Evolutionary conservation across 2,329 filamentous ascomycete genomes (phyloP).

Genomic region (Emydomyces testavorans): DNA sequence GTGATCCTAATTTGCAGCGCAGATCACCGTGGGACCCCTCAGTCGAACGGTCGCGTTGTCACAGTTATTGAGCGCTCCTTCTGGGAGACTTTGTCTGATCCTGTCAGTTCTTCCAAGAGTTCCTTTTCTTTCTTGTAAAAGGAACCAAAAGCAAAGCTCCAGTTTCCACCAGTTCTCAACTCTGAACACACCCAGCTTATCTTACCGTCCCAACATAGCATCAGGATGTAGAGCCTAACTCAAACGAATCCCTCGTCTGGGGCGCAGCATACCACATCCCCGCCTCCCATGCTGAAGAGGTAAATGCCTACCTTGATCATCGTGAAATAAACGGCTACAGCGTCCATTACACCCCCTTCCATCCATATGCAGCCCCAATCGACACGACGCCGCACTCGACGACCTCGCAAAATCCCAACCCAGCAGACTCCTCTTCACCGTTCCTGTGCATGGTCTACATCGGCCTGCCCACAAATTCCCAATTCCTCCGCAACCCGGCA

Average conservation of each 20-base stretch:
- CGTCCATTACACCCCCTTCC: conserved; percentile 80
- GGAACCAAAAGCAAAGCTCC: neutral
- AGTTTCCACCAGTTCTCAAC: neutral
- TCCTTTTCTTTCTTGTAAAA: neutral
- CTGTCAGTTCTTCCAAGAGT: conserved; percentile 8
- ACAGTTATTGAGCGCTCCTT: conserved; percentile 77
- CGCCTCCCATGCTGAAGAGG: conserved; percentile 59
- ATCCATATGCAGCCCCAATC: conserved; percentile 41
- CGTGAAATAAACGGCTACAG: conserved; percentile 96
- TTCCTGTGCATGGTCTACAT: conserved; percentile 73
- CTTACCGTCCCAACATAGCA: conserved; percentile 21
- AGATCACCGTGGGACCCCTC: conserved; percentile 86
- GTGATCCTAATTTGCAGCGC: conserved; percentile 45
- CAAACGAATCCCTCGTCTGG: conserved; percentile 51
- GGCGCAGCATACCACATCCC: conserved; percentile 83
- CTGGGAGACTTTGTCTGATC: conserved; percentile 51
- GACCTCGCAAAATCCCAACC: conserved; percentile 7
- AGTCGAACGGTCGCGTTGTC: conserved; percentile 78
- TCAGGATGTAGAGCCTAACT: conserved; percentile 24
- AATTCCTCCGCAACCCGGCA: conserved; percentile 53
- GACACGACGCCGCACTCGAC: conserved; percentile 26
- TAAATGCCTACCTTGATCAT: conserved; percentile 83
- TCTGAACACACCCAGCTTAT: neutral
- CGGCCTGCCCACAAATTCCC: conserved; percentile 80
- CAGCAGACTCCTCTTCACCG: conserved; percentile 21